phyloP scores from a whole-genome alignment of 768 basidiomycete genomes.

The Rhodotorula paludigena region DNA sequence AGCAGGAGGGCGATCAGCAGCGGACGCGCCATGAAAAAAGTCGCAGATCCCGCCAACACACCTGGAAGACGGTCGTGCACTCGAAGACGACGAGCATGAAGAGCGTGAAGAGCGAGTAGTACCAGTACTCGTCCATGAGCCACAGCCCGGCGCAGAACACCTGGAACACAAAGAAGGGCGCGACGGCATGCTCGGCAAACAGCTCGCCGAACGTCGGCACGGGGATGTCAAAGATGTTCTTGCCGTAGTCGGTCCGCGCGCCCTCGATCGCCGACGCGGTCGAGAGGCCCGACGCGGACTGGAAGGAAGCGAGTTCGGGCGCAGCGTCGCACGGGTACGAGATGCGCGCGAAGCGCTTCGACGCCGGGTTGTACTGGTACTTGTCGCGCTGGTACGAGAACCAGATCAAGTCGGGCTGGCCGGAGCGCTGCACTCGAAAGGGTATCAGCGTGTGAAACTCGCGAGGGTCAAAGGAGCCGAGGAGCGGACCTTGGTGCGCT shows the following conservation, averaged over 20 bases:
- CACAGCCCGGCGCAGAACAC: conserved; percentile 95
- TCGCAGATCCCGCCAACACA: no score
- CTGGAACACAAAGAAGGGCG: conserved; percentile 99
- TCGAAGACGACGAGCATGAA: conserved; percentile 99
- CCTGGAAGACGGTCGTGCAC: conserved; percentile 98
- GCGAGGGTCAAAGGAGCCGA: not conserved
- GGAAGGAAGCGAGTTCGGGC: conserved; percentile 54
- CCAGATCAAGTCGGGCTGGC: conserved; percentile 57
- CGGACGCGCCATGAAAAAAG: no score
- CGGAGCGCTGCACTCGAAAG: conserved; percentile 44
- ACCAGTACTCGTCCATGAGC: conserved; percentile 99
- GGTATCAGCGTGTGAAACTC: not conserved
- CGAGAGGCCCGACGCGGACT: conserved; percentile 54
- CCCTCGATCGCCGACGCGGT: conserved; percentile 53
- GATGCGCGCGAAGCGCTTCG: conserved; percentile 66
- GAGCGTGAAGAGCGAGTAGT: conserved; percentile 89
- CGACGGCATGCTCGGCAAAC: conserved; percentile 91
- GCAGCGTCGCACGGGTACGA: conserved; percentile 78
- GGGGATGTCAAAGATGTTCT: conserved; percentile 94
- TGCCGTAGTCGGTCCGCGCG: conserved; percentile 68
- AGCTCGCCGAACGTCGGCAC: conserved; percentile 89
- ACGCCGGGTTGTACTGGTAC: conserved; percentile 63
- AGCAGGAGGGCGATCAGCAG: not conserved
- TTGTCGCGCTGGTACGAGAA: conserved; percentile 96
- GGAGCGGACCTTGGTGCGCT: conserved; percentile 28